Evolutionary conservation across 169 alveolate genomes (phyloP), one percentile per base, ranked within the genome.

Genomic region (Plasmodium gallinaceum): DNA sequence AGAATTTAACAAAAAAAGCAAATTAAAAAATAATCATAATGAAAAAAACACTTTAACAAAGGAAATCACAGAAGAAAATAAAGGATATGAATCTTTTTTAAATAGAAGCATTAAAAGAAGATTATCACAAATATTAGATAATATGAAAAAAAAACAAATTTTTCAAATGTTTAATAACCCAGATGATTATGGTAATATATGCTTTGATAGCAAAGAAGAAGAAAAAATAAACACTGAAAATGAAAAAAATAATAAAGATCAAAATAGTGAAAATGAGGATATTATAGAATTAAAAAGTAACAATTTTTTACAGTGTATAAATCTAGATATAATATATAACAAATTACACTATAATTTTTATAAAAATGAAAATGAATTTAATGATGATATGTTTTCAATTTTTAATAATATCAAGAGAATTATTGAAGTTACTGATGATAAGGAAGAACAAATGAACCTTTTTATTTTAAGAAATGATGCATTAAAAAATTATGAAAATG

Each of bases 61-160:
- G 1, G 39, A 32, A 32, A 32, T 2, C 39, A 4, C 39, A 32
- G 4, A 32, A 32, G 52, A 26, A 5, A 9, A 12, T 9, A 68
- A 45, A 18, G 70, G n/a, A 16, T 1, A 45, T 22, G 61, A 64
- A 14, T 5, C 39, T 0, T 5, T 24, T n/a, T 16, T 76, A 16
- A 76, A 76, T 39, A 51, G 89, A 51, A 78, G 89, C 32, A 43
- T 78, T n/a, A 78, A 78, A 18, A 64, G 89, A 32, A 45, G 89
- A 58, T 37, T 78, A 9, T 78, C 89, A 6, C 89, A 78, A 51
- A 32, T 78, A 8, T 16, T 78, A 18, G 89, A 78, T 16, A 24
- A 22, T 9, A 26, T 78, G 71, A 62, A 51, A 58, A 78, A 51
- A 42, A 66, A 78, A 57, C 22, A 65, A 20, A 26, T 64, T 22